Evolutionary conservation across 2,329 filamentous ascomycete species (phyloP), one percentile per base, ranked within the genome.

Genomic region (Teratosphaeria viscida): DNA sequence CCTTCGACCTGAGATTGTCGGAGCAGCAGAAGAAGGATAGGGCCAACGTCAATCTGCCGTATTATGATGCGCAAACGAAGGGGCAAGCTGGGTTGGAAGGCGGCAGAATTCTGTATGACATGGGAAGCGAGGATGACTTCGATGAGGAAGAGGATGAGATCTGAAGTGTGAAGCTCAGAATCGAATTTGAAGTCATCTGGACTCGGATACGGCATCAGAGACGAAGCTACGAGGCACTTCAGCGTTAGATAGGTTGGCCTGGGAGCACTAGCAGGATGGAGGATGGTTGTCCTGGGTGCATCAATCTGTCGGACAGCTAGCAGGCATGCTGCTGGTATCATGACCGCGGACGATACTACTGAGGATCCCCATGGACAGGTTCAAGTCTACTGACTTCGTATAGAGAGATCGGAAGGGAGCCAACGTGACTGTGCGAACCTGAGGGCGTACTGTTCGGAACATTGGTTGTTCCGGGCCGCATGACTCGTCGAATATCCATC

Each of bases 81-180:
- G 55, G 55, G 12, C 32, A 47, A 27, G 4, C n/a, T 49, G 92
- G 92, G 0, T 11, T 49, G 19, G 90, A 95, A 68, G 92, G 94
- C 4, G 94, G 94, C 0, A 82, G 92, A 62, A 99, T 99, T 65
- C 71, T 99, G 69, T 99, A 99, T 72, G 92, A 97, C 67, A 95
- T 97, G 89, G 92, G 92, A 1, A 83, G 85, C 63, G 94, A 97
- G 76, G 94, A 99, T 74, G 91, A 97, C 72, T 97, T 96, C 76
- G 92, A 96, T 67, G 92, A 95, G 61, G 91, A 95, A 70, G 91
- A 96, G 69, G 92, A 96, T 75, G 92, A 96, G 75, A 91, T 66
- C 35, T 65, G 55, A 54, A 12, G 19, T 37, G 27, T 34, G 37
- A n/a, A 14, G 37, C 3, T 43, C 0, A 43, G 37, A 10, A 16